Conservation (phyloP, 805 yeast genomes). For the Starmera caribaea region DNA sequence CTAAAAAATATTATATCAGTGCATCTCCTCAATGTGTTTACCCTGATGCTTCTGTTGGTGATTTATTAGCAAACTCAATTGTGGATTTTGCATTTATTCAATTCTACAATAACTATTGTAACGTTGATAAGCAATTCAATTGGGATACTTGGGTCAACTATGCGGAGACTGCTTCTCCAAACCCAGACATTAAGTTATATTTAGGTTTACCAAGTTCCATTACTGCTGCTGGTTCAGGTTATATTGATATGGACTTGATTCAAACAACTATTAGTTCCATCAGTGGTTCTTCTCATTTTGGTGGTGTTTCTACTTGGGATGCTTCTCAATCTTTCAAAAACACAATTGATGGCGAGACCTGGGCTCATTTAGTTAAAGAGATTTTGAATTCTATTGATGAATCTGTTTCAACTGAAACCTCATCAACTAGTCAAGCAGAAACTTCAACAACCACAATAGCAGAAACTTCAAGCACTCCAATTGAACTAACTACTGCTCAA, state of each 20-base stretch:
- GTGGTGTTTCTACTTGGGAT: constrained; percentile 90
- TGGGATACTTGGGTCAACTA: constrained; percentile 65
- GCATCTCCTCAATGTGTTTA: constrained; percentile 92
- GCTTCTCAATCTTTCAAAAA: constrained; percentile 64
- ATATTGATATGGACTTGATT: constrained; percentile 30
- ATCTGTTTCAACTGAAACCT: constrained; percentile 4
- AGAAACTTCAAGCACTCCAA: too few species aligned
- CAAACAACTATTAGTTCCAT: constrained; percentile 55
- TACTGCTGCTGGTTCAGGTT: constrained; percentile 53
- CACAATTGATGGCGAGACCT: constrained; percentile 32
- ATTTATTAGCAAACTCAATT: constrained; percentile 44
- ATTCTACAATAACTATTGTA: constrained; percentile 82
- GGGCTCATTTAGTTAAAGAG: constrained; percentile 33
- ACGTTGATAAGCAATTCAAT: constrained; percentile 45
- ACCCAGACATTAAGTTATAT: constrained; percentile 56
- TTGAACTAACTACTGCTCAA: too few species aligned
- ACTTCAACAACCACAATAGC: background rate
- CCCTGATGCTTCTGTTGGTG: constrained; percentile 67
- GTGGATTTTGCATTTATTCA: constrained; percentile 81
- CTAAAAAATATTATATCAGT: constrained; percentile 61
- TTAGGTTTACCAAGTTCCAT: constrained; percentile 68
- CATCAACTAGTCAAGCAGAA: background rate
- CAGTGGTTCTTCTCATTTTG: constrained; percentile 62
- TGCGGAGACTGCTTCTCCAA: constrained; percentile 52
- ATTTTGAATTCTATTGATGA: constrained; percentile 23